Conservation (phyloP, 1,284 basidiomycete genomes). For the Ceratorhiza oryzae-sativae region DNA sequence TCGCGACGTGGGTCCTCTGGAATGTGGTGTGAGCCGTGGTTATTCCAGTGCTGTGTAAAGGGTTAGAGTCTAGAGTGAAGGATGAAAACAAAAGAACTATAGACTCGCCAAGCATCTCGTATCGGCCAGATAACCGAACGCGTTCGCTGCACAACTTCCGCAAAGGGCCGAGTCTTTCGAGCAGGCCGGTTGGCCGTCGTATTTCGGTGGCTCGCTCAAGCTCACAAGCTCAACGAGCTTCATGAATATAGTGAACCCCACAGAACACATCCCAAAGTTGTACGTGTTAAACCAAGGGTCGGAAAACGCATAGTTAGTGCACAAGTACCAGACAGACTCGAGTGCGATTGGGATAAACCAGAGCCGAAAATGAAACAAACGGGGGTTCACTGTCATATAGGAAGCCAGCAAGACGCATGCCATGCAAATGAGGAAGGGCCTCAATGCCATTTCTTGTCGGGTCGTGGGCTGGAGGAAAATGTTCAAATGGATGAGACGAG, state of each 20-base stretch:
- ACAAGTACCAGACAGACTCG: slow-evolving; percentile 20
- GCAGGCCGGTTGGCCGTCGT: slow-evolving; percentile 5
- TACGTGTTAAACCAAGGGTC: slow-evolving; percentile 35
- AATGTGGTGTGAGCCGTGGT: not conserved
- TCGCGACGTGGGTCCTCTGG: slow-evolving; percentile 16
- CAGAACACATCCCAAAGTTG: slow-evolving; percentile 38
- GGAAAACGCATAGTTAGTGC: slow-evolving; percentile 31
- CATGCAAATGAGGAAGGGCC: not conserved
- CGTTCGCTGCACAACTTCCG: slow-evolving; percentile 1
- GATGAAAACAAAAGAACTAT: not conserved
- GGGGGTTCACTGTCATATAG: slow-evolving; percentile 30
- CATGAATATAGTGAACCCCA: slow-evolving; percentile 40
- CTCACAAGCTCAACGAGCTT: slow-evolving; percentile 38
- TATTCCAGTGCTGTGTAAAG: slow-evolving; percentile 29
- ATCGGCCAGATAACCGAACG: slow-evolving; percentile 17
- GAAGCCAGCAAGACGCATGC: not conserved
- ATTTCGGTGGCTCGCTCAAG: slow-evolving; percentile 27
- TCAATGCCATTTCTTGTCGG: slow-evolving; percentile 14
- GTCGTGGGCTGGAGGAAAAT: not conserved
- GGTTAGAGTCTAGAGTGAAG: not conserved
- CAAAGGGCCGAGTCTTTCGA: not conserved
- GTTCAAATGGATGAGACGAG: not conserved
- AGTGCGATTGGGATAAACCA: slow-evolving; percentile 36
- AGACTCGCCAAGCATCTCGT: slow-evolving; percentile 10
- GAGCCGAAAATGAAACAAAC: slow-evolving; percentile 29